phyloP scores from a whole-genome alignment of 1,139 yeast species.

The Lodderomyces beijingensis region DNA sequence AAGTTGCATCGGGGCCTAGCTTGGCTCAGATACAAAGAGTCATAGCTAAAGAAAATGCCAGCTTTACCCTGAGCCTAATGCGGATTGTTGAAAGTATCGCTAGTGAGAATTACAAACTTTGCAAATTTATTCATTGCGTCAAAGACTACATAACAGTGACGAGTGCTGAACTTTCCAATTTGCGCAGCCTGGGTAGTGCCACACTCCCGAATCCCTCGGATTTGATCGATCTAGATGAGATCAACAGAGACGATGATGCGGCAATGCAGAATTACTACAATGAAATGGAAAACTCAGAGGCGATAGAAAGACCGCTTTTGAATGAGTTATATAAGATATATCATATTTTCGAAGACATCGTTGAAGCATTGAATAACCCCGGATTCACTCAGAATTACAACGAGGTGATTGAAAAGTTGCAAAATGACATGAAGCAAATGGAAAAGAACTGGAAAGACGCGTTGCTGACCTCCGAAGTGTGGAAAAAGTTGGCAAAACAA shows the following conservation, averaged over 20 bases:
- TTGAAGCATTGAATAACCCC: constrained; percentile 3
- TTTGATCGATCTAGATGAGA: constrained; percentile 23
- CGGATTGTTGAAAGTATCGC: constrained; percentile 37
- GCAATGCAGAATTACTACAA: constrained; percentile 20
- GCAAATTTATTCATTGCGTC: constrained; percentile 28
- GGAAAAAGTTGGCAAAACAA: constrained; percentile 27
- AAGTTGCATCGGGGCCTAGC: neutral
- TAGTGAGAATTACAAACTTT: constrained; percentile 35
- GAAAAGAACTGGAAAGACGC: constrained; percentile 43
- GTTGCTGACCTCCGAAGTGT: constrained; percentile 42
- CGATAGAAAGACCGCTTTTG: constrained; percentile 31
- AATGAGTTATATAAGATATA: constrained; percentile 26
- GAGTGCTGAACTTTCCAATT: constrained; percentile 12
- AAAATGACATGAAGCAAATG: constrained; percentile 33
- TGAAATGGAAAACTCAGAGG: constrained; percentile 38
- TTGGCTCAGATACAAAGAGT: neutral
- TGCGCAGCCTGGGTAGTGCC: constrained; percentile 5
- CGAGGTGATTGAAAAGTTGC: constrained; percentile 23
- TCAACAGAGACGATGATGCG: constrained; percentile 17
- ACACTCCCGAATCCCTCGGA: constrained; percentile 30
- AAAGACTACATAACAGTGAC: constrained; percentile 28
- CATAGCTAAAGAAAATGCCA: neutral
- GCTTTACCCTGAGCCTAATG: constrained; percentile 16
- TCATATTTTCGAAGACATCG: constrained; percentile 19
- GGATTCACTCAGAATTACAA: constrained; percentile 5